These are phyloP conservation scores for Aspergillus taichungensis DNA, from an alignment of 495 filamentous ascomycete species.

Conservation along the genomic window DNA sequence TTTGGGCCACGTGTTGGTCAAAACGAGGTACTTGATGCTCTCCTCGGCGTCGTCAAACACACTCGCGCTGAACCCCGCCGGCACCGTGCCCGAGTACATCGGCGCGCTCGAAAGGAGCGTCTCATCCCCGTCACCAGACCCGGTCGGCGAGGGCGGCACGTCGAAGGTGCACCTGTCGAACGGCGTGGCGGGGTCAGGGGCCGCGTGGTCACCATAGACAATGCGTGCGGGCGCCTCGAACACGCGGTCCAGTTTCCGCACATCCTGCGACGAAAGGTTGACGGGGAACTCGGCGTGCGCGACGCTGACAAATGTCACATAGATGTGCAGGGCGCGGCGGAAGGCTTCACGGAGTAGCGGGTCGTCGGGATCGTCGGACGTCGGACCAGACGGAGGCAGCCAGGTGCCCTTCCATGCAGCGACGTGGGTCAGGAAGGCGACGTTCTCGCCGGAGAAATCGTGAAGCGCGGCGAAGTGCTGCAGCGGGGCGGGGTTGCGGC, in stretches of 20 bases:
- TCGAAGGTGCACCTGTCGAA: conserved; percentile 20
- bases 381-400: conserved; percentile 11
- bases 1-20: conserved; percentile 64
- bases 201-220: conserved; percentile 24
- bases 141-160: conserved; percentile 14
- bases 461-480: conserved; percentile 51
- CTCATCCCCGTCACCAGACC: conserved; percentile 5
- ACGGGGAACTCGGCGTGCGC: conserved; percentile 53
- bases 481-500: conserved; percentile 44
- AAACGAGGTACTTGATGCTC: conserved; percentile 59
- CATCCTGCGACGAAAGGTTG: conserved; percentile 48
- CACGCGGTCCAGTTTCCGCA: conserved; percentile 37
- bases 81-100: conserved; percentile 32
- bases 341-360: conserved; percentile 34
- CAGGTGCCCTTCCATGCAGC: conserved; percentile 41
- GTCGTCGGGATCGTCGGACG: conserved; percentile 11
- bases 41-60: conserved; percentile 53
- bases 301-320: conserved; percentile 45
- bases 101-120: too few relatives aligned
- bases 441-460: conserved; percentile 62
- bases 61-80: conserved; percentile 37
- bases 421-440: conserved; percentile 53
- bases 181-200: conserved; percentile 21
- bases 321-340: conserved; percentile 48
- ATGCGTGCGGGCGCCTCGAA: conserved; percentile 36